A percentile compares a stretch with the other conserved stretches of the same genome.
Conservation (phyloP, 176 grass and related monocot species). For the Triticum timopheevii region DNA sequence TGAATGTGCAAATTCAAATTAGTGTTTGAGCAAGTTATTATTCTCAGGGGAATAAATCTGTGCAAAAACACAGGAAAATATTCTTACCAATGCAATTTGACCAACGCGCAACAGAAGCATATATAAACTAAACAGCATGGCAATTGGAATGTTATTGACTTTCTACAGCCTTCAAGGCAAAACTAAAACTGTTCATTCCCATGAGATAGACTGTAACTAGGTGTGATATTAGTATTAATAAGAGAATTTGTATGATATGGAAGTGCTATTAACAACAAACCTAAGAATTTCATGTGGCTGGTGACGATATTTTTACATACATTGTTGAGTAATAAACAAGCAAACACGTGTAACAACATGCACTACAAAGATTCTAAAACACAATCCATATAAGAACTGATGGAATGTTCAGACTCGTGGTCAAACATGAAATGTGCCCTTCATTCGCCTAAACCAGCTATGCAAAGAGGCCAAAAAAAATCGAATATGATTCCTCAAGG, state of each 20-base stretch:
- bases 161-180: background rate
- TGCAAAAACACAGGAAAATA: background rate
- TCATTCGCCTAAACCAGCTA: background rate
- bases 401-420: background rate
- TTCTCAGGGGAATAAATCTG: background rate
- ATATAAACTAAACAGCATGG: background rate
- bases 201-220: background rate
- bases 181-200: background rate
- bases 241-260: background rate
- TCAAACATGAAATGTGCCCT: background rate
- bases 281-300: background rate
- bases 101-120: background rate
- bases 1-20: background rate
- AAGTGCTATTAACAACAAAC: background rate
- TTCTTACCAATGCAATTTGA: background rate
- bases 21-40: background rate
- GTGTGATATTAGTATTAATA: background rate
- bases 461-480: slow-evolving; percentile 1
- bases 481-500: background rate
- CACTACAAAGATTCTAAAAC: slow-evolving; percentile 1
- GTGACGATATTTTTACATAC: background rate
- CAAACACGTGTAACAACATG: background rate
- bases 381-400: background rate
- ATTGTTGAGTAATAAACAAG: background rate
- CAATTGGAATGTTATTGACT: background rate